Base-by-base conservation (phyloP, 768 basidiomycete species). In the Flagelloscypha sp. region DNA sequence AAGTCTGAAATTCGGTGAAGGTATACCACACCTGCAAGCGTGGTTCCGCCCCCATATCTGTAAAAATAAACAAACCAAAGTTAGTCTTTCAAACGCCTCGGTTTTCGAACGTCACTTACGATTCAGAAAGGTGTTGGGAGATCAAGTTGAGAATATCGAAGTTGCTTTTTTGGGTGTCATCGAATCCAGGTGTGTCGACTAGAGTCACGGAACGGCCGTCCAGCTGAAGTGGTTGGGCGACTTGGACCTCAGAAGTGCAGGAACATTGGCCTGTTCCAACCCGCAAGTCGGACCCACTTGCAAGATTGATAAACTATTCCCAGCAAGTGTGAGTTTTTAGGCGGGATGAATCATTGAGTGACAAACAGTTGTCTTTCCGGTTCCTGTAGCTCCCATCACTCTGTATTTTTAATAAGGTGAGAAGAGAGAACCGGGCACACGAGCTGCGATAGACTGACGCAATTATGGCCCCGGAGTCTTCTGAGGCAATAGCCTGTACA, bases 151-250 rank as follows among this genome's bases (percentile, higher is more conserved):
- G 51, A 10, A 75, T 52, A 11, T 67, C 68, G 0, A 64, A 58
- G 34, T 74, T 73, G 30, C 60, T 67, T 31, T 56, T 58, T 3
- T 50, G 58, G 3, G 72, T 68, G 45, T 76, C 73, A 41, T 75
- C 75, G 37, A 76, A 77, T 5, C 76, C 76, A 0, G 76, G 75
- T 0, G 76, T 78, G 43, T 78, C 76, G 30, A 79, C 64, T 12
- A 79, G 48, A 0, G 55, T 64, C 23, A 76, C 57, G 11, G 36
- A 47, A 7, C 51, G 52, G 2, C 63, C 68, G 25, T 68, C 63
- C 8, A 73, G 47, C 17, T 53, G 42, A 45, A 76, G 72, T 0
- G 66, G 53, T 7, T 57, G 41, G 0, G 68, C 57, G 3, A 61
- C 52, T 35, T 66, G 59, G 1, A 78, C 65, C 7, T 55, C 54